Percentiles rank a stretch among this genome's conserved stretches.
phyloP scores from a whole-genome alignment of 2,329 filamentous ascomycete genomes.

The Colletotrichum filicis region DNA sequence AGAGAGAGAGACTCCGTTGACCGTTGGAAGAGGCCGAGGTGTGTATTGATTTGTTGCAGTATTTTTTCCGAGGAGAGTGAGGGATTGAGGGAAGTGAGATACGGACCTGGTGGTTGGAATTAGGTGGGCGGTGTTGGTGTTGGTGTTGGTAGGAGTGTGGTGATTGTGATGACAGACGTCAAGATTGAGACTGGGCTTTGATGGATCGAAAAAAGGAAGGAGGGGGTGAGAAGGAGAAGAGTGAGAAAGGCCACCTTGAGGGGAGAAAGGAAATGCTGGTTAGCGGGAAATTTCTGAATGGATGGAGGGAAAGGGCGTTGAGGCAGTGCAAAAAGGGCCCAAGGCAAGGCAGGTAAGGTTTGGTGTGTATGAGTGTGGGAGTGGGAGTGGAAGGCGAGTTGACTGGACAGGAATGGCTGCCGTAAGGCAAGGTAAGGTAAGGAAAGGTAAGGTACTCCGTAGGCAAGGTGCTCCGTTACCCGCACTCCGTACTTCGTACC shows the following conservation, averaged over 20 bases:
- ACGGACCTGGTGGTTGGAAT: conserved; percentile 27
- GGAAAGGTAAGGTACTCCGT: conserved; percentile 7
- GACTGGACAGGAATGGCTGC: conserved; percentile 21
- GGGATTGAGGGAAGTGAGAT: conserved; percentile 1
- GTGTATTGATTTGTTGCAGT: background rate
- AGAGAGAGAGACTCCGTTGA: background rate
- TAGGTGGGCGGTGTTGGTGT: conserved; percentile 29
- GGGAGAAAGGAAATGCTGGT: conserved; percentile 30
- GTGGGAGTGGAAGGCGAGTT: conserved; percentile 31
- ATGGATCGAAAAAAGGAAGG: conserved; percentile 33
- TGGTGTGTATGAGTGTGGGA: conserved; percentile 33
- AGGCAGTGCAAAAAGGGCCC: conserved; percentile 35
- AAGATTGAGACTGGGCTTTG: conserved; percentile 12
- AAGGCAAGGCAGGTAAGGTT: conserved; percentile 32
- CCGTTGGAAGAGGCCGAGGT: background rate
- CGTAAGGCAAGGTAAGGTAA: background rate
- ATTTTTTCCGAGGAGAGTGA: background rate
- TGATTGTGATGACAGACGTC: conserved; percentile 21
- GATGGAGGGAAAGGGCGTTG: conserved; percentile 30
- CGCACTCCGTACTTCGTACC: too few species aligned
- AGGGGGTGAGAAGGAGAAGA: conserved; percentile 21
- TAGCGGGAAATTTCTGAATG: conserved; percentile 33
- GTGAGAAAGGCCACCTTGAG: conserved; percentile 31
- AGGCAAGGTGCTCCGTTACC: background rate
- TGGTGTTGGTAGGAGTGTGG: conserved; percentile 17